Base-by-base conservation (phyloP, 345 rosid species). In the Populus deltoides region DNA sequence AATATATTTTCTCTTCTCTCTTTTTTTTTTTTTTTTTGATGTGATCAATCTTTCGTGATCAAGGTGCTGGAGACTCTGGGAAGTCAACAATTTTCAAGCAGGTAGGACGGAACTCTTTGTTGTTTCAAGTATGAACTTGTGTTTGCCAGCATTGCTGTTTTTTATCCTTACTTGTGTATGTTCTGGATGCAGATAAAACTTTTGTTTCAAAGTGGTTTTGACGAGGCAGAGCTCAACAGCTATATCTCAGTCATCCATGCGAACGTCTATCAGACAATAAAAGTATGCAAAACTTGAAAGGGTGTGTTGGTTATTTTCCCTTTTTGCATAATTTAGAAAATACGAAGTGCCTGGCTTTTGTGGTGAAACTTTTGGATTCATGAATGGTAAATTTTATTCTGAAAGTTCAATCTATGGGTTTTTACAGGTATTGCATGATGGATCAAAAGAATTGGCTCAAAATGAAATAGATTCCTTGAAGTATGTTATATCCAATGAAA, bases 71-170 rank as follows among this genome's bases (percentile, higher is more conserved):
- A 71, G 99, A 97, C 82, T 97, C 98, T 2, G 99, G 99, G 79
- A 97, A 97, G 88, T 97, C 98, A 74, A 97, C 99, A 57, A 97
- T 94, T 69, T 94, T 97, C 86, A 97, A 97, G 92, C 99, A 97
- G 97, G 99, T 85, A 86, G 85, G 88, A 43, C 33, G 24, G 25
- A 67, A 31, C 38, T 66, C n/a, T 47, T 72, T 72, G 33, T 66
- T 63, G 59, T 15, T 78, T 4, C 22, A 67, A 45, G 7, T 47
- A 29, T 24, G 25, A 68, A 71, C 10, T 72, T 72, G 16, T 27
- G 53, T 59, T 15, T 43, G 3, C 67, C 45, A 8, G 62, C 24
- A 61, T 55, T 69, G 68, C 78, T 66, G 68, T 31, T 74, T 66
- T 36, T 9, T 35, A 72, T 79, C 17, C 27, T 66, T 35, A 31